Base-by-base conservation (phyloP, 2,329 filamentous ascomycete species). In the Daldinia sp. region DNA sequence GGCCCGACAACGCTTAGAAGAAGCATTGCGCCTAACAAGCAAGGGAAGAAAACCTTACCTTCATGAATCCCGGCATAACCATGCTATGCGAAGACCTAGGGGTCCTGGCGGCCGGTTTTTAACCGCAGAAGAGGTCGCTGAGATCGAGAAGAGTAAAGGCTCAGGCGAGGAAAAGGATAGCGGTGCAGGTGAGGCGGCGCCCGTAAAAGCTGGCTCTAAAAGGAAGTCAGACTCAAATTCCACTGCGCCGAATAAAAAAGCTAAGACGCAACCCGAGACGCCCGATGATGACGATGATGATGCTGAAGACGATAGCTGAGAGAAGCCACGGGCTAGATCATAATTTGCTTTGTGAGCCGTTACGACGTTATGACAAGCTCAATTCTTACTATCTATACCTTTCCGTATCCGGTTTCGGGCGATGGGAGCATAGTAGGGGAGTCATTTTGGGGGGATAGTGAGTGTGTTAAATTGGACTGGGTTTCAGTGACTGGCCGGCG, bases 41-140 rank as follows among this genome's bases (percentile, higher is more conserved):
- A 99, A 99, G 79, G 94, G 94, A 23, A 88, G 95, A 32, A 98
- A 97, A 79, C 95, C 95, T 3, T 99, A 99, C 73, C 84, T 99
- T 29, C 95, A 99, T 79, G 95, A 99, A 76, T 98, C 94, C 23
- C 87, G 95, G 73, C 95, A 99, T 77, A 98, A 98, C 74, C 95
- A 99, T 77, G 95, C 95, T 8, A 99, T 99, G 95, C 89, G 95
- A 60, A 85, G 95, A 72, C 95, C 95, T 25, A 88, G 95, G 75
- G 95, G 95, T 13, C 95, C 95, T 0, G 95, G 95, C 54, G 95
- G 95, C 19, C 90, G 95, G 21, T 99, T 99, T 83, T 81, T 99
- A 76, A 99, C 95, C 0, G 94, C 95, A 1, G 95, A 98, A 59
- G 95, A 99, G 77, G 94, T 97, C 3, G 93, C 93, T 4, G 90